Percentiles rank a stretch among this genome's conserved stretches.
Evolutionary conservation across 176 grass and related monocot species (phyloP).

Genomic region (Rhynchospora tenuis): DNA sequence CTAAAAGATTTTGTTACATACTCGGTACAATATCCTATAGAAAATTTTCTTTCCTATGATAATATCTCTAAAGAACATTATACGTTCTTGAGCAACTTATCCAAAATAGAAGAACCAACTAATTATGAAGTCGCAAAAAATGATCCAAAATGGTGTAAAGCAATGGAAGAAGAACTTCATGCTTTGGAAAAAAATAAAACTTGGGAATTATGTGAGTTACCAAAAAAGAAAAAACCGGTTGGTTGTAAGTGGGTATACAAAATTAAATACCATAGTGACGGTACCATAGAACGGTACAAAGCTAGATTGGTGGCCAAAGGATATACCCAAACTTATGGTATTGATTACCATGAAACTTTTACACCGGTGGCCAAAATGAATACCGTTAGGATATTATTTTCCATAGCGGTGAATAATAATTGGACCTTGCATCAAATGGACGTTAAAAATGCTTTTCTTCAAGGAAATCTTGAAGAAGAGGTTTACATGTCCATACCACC

Average conservation of each 20-base stretch:
- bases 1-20: no score
- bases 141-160: no score
- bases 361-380: background rate
- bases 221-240: background rate
- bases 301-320: background rate
- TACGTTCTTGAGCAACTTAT: no score
- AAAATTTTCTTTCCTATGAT: no score
- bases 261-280: background rate
- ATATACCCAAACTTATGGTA: constrained; percentile 4
- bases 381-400: background rate
- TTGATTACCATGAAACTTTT: constrained; percentile 12
- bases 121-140: no score
- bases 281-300: constrained; percentile 12
- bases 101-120: no score
- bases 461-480: constrained; percentile 10
- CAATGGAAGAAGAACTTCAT: no score
- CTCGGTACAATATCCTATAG: no score
- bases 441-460: constrained; percentile 8
- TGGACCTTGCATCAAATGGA: background rate
- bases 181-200: background rate
- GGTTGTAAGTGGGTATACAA: constrained; percentile 1
- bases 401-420: background rate
- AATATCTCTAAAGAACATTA: no score
- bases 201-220: background rate
- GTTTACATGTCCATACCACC: constrained; percentile 1